Evolutionary conservation across 2,329 filamentous ascomycete species (phyloP).

Genomic region (Sclerotinia glacialis): DNA sequence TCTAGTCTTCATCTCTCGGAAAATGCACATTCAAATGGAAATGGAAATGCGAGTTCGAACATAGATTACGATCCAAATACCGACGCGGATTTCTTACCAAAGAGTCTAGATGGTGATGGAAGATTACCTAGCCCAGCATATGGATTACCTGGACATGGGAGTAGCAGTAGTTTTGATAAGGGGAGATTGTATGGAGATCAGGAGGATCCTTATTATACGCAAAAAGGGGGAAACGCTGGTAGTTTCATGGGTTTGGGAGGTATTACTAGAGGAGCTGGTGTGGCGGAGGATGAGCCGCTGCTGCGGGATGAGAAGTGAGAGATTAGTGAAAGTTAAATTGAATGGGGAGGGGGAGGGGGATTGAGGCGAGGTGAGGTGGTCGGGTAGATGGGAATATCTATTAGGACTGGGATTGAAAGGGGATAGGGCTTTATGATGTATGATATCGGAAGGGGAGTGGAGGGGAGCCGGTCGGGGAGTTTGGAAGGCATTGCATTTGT

Average conservation of each 20-base stretch:
- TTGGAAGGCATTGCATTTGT: no score
- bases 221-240: slow-evolving; percentile 3
- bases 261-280: neutral
- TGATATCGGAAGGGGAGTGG: no score
- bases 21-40: neutral
- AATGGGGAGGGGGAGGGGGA: neutral
- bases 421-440: no score
- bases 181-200: neutral
- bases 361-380: no score
- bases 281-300: slow-evolving; percentile 7
- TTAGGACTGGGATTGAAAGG: no score
- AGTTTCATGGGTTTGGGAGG: no score
- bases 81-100: slow-evolving; percentile 15
- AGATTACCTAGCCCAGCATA: slow-evolving; percentile 1
- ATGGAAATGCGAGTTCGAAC: neutral
- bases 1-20: neutral
- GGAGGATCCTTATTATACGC: neutral
- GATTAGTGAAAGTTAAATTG: neutral
- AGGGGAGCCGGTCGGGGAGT: no score
- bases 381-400: no score
- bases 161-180: slow-evolving; percentile 16
- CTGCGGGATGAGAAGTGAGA: slow-evolving; percentile 10
- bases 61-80: slow-evolving; percentile 19
- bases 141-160: neutral
- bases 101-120: slow-evolving; percentile 17